Evolutionary conservation across 345 rosid species (phyloP).

Genomic region (Raphanus raphanistrum): DNA sequence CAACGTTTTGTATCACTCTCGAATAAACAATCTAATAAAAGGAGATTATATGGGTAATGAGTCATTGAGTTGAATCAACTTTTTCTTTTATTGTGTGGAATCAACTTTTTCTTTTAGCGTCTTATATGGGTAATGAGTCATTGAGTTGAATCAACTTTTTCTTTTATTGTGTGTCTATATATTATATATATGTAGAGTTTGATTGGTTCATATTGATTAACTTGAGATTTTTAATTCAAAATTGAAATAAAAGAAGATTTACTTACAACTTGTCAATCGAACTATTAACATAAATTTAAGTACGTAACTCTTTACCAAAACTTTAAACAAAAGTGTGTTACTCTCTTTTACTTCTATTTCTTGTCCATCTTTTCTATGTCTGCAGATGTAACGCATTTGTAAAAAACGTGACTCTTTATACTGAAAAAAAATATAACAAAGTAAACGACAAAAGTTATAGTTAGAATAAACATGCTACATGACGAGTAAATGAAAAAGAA

Average conservation of each 20-base stretch:
- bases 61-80: slow-evolving; percentile 12
- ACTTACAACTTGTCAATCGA: background rate
- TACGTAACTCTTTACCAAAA: slow-evolving; percentile 5
- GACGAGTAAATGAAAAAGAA: background rate
- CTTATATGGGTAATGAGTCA: slow-evolving; percentile 28
- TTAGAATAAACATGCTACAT: slow-evolving; percentile 14
- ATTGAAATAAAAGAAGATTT: background rate
- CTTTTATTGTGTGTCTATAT: background rate
- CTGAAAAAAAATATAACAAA: background rate
- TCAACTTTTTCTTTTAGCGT: background rate
- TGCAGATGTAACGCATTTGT: slow-evolving; percentile 17
- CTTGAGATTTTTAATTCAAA: background rate
- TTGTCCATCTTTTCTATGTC: background rate
- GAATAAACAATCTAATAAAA: background rate
- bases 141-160: background rate
- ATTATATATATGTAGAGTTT: background rate
- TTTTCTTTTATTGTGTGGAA: background rate
- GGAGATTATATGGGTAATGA: slow-evolving; percentile 13
- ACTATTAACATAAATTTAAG: background rate
- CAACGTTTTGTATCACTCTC: slow-evolving; percentile 8
- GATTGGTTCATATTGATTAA: slow-evolving; percentile 8
- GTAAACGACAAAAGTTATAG: slow-evolving; percentile 27
- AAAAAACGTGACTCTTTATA: slow-evolving; percentile 12
- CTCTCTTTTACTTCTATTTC: background rate
- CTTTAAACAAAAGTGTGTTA: background rate